These are phyloP conservation scores for Tolypocladium tropicale DNA, from an alignment of 2,329 filamentous ascomycete species.

Conservation along the genomic window DNA sequence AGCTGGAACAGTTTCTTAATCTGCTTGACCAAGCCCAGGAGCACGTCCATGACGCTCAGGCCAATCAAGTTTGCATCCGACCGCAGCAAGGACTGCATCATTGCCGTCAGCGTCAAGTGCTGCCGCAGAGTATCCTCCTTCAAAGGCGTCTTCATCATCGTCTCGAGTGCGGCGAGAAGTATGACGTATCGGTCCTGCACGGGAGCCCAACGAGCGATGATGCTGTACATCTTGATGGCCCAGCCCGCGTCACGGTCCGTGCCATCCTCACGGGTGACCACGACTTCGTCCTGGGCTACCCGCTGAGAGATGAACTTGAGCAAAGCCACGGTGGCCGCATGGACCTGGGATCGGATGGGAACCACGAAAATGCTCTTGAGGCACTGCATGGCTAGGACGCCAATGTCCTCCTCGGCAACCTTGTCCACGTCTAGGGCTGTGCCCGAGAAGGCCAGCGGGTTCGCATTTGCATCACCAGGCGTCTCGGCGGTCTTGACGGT, in stretches of 20 bases:
- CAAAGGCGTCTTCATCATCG: conserved; percentile 56
- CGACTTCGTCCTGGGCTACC: conserved; percentile 38
- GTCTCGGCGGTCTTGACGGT: conserved; percentile 62
- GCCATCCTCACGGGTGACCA: conserved; percentile 38
- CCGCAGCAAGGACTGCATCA: conserved; percentile 73
- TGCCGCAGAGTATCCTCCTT: conserved; percentile 61
- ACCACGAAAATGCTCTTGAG: conserved; percentile 77
- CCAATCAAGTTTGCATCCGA: conserved; percentile 92
- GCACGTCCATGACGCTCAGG: conserved; percentile 88
- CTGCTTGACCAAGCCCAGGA: conserved; percentile 76
- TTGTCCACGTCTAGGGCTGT: conserved; percentile 82
- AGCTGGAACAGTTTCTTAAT: conserved; percentile 69
- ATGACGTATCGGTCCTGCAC: conserved; percentile 93
- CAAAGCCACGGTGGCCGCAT: conserved; percentile 62
- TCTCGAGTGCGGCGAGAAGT: conserved; percentile 71
- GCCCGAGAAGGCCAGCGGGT: conserved; percentile 63
- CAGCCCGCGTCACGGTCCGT: conserved; percentile 50
- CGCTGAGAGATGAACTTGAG: conserved; percentile 63
- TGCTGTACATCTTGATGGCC: conserved; percentile 72
- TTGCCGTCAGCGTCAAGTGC: conserved; percentile 64
- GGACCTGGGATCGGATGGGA: conserved; percentile 73
- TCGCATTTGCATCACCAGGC: conserved; percentile 52
- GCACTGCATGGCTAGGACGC: conserved; percentile 73
- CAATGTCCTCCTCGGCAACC: conserved; percentile 80
- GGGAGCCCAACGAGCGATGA: conserved; percentile 77